Percentiles rank a stretch among this genome's conserved stretches.
Evolutionary conservation across 1,284 basidiomycete genomes (phyloP).

Genomic region (Tilletia caries): DNA sequence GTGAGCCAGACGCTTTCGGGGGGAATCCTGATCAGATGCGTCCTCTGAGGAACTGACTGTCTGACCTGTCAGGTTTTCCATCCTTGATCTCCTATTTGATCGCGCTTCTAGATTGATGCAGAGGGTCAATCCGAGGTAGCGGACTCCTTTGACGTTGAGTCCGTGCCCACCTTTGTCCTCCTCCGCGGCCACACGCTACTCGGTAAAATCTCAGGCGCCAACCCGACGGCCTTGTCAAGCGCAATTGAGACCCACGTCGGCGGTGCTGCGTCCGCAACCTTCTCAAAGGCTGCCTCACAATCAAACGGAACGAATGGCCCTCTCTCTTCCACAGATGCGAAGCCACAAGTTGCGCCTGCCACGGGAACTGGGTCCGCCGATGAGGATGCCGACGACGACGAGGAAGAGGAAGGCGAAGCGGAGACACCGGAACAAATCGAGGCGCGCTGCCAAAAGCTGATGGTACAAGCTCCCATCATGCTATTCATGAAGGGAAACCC

Average conservation of each 20-base stretch:
- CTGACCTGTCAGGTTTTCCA: neutral
- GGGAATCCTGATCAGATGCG: neutral
- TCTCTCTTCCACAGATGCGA: slow-evolving; percentile 36
- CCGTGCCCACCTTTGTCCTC: slow-evolving; percentile 81
- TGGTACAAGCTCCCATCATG: slow-evolving; percentile 69
- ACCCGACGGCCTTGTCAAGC: slow-evolving; percentile 67
- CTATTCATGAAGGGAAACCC: slow-evolving; percentile 98
- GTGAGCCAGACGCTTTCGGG: slow-evolving; percentile 54
- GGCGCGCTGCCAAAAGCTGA: slow-evolving; percentile 64
- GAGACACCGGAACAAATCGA: slow-evolving; percentile 69
- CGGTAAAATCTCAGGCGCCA: slow-evolving; percentile 74
- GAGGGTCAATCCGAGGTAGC: slow-evolving; percentile 82
- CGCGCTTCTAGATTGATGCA: slow-evolving; percentile 71
- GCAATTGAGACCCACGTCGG: slow-evolving; percentile 61
- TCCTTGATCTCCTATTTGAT: neutral
- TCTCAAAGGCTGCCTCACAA: slow-evolving; percentile 6
- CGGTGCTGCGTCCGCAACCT: slow-evolving; percentile 27
- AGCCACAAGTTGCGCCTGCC: slow-evolving; percentile 36
- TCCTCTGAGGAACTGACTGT: neutral
- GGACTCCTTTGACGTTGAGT: slow-evolving; percentile 87
- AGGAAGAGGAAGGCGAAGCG: slow-evolving; percentile 23
- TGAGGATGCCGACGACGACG: slow-evolving; percentile 30
- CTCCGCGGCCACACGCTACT: slow-evolving; percentile 86
- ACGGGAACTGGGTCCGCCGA: slow-evolving; percentile 31
- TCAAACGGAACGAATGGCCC: slow-evolving; percentile 21